phyloP scores from a whole-genome alignment of 345 rosid genomes.

The Salix purpurea region DNA sequence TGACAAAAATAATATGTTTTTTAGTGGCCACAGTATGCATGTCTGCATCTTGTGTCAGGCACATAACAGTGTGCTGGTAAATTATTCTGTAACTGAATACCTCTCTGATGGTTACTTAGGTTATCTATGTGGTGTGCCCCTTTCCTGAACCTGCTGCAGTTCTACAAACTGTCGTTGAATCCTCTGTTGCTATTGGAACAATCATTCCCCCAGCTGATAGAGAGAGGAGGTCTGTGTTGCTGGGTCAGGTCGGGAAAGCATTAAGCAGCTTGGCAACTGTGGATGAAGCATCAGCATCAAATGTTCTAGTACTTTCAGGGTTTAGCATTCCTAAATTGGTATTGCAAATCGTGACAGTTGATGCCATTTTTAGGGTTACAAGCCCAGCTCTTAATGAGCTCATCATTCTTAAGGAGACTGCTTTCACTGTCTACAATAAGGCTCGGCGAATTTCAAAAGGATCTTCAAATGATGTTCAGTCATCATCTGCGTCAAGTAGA shows the following conservation, averaged over 20 bases:
- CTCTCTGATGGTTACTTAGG: conserved; percentile 38
- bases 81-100: background rate
- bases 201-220: conserved; percentile 54
- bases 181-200: conserved; percentile 88
- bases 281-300: conserved; percentile 83
- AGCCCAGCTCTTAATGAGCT: conserved; percentile 84
- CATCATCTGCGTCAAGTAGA: conserved; percentile 59
- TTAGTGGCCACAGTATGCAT: background rate
- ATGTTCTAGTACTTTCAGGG: conserved; percentile 79
- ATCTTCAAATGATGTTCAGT: conserved; percentile 51
- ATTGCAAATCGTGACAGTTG: conserved; percentile 86
- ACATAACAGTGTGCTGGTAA: background rate
- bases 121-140: conserved; percentile 95
- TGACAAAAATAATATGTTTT: background rate
- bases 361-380: conserved; percentile 86
- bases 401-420: conserved; percentile 82
- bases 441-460: conserved; percentile 85
- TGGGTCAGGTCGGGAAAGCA: conserved; percentile 85
- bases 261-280: conserved; percentile 75
- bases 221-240: conserved; percentile 59
- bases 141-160: conserved; percentile 95
- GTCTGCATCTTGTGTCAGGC: background rate
- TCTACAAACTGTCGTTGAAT: conserved; percentile 76
- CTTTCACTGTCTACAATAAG: conserved; percentile 92
- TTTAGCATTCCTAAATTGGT: conserved; percentile 80